Evolutionary conservation across 2,329 filamentous ascomycete species (phyloP).

Genomic region (Calonectria naviculata): DNA sequence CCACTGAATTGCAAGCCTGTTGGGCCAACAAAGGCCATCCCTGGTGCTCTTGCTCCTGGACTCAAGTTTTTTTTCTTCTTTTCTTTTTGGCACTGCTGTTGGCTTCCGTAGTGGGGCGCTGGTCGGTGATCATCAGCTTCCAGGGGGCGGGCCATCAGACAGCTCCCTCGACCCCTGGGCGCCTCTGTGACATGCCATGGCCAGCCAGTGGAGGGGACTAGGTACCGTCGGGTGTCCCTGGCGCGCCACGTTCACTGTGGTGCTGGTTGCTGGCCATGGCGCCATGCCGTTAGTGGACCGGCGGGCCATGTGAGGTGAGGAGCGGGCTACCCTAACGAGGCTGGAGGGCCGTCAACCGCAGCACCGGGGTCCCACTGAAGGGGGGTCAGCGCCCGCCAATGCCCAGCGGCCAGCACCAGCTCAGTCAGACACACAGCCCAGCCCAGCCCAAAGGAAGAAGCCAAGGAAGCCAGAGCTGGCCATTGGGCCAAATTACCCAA

Average conservation of each 20-base stretch:
- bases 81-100: not conserved
- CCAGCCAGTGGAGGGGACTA: constrained; percentile 5
- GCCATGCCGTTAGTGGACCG: constrained; percentile 34
- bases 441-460: not conserved
- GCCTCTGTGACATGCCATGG: not conserved
- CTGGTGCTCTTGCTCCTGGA: not conserved
- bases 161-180: not conserved
- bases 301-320: constrained; percentile 16
- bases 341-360: constrained; percentile 10
- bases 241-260: constrained; percentile 37
- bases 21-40: constrained; percentile 2
- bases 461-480: not conserved
- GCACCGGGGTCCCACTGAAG: constrained; percentile 5
- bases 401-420: constrained; percentile 3
- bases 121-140: constrained; percentile 3
- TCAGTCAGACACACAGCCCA: not conserved
- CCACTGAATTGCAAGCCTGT: constrained; percentile 1
- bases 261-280: constrained; percentile 28
- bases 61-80: not conserved
- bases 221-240: constrained; percentile 25
- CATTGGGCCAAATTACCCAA: not conserved
- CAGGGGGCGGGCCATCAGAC: constrained; percentile 9
- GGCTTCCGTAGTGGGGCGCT: not conserved
- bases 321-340: constrained; percentile 8
- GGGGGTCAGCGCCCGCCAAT: not conserved